Evolutionary conservation across 2,329 filamentous ascomycete genomes (phyloP).

Genomic region (Lojkania enalia): DNA sequence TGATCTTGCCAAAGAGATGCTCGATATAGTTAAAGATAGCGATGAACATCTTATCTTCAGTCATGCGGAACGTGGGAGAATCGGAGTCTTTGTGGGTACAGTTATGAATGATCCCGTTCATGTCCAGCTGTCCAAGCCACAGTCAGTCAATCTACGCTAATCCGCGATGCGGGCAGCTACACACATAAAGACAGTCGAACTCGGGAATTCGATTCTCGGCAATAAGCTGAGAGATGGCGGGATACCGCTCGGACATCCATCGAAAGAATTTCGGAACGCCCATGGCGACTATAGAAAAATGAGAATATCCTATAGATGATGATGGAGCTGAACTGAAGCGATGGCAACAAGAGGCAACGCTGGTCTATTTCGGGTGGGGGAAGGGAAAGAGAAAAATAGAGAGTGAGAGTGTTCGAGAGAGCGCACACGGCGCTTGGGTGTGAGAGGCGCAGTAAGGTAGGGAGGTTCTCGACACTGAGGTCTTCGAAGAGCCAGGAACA

Average conservation of each 20-base stretch:
- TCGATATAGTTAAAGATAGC: constrained; percentile 99
- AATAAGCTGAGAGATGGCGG: constrained; percentile 96
- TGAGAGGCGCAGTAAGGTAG: constrained; percentile 19
- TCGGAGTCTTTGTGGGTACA: constrained; percentile 97
- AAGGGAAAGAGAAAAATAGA: constrained; percentile 15
- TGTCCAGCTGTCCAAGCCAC: constrained; percentile 66
- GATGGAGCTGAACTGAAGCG: constrained; percentile 4
- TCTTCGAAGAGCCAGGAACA: constrained; percentile 41
- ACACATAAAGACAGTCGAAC: constrained; percentile 92
- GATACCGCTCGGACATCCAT: constrained; percentile 99
- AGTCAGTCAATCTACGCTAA: constrained; percentile 14
- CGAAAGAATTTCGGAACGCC: constrained; percentile 92
- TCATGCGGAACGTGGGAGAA: constrained; percentile 87
- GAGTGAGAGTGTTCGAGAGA: constrained; percentile 13
- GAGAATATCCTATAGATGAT: constrained; percentile 1
- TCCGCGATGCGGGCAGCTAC: constrained; percentile 23
- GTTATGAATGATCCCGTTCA: constrained; percentile 99
- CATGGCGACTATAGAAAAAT: constrained; percentile 45
- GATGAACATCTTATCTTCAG: constrained; percentile 99
- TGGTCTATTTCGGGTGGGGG: constrained; percentile 1
- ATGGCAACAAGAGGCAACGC: neutral
- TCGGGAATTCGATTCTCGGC: constrained; percentile 98
- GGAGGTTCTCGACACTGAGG: constrained; percentile 44
- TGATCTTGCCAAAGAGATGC: constrained; percentile 97
- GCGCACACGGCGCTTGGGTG: constrained; percentile 29